Evolutionary conservation across 2,329 filamentous ascomycete species (phyloP).

Genomic region (Pseudopyricularia javanii): DNA sequence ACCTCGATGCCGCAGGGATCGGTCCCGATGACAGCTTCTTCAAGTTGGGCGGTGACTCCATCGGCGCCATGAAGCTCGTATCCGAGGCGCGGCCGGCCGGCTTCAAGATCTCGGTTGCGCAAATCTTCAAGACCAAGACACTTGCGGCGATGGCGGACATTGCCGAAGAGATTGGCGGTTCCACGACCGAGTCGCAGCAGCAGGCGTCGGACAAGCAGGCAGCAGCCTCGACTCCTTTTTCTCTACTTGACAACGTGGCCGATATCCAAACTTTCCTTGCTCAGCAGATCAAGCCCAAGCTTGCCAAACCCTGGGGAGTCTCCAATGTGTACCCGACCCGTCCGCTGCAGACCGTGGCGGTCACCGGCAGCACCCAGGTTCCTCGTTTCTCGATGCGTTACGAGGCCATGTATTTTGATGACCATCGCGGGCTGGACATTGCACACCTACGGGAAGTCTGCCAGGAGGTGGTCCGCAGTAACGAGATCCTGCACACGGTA

Average conservation of each 20-base stretch:
- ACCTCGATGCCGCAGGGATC: conserved; percentile 18
- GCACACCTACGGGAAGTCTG: conserved; percentile 35
- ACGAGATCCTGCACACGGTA: conserved; percentile 55
- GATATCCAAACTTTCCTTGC: conserved; percentile 31
- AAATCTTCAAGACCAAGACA: conserved; percentile 25
- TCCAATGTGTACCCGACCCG: conserved; percentile 44
- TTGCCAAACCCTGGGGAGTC: conserved; percentile 37
- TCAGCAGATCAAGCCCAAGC: conserved; percentile 33
- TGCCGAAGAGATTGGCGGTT: neutral
- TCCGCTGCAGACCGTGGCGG: conserved; percentile 45
- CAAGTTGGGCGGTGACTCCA: conserved; percentile 33
- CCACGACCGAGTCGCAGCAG: neutral
- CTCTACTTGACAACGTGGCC: conserved; percentile 24
- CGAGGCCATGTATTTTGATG: conserved; percentile 50
- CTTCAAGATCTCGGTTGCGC: conserved; percentile 27
- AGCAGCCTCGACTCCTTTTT: conserved; percentile 32
- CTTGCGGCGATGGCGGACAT: conserved; percentile 11
- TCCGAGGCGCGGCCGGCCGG: conserved; percentile 24
- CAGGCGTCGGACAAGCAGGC: neutral
- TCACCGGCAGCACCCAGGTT: conserved; percentile 41
- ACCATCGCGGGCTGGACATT: conserved; percentile 19
- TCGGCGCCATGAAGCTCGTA: conserved; percentile 35
- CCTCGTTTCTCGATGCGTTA: conserved; percentile 53
- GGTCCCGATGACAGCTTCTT: conserved; percentile 33
- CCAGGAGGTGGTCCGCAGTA: conserved; percentile 41